These are phyloP conservation scores for Aureococcus anophagefferens DNA, from an alignment of 108 stramenopile genomes.

Conservation along the genomic window DNA sequence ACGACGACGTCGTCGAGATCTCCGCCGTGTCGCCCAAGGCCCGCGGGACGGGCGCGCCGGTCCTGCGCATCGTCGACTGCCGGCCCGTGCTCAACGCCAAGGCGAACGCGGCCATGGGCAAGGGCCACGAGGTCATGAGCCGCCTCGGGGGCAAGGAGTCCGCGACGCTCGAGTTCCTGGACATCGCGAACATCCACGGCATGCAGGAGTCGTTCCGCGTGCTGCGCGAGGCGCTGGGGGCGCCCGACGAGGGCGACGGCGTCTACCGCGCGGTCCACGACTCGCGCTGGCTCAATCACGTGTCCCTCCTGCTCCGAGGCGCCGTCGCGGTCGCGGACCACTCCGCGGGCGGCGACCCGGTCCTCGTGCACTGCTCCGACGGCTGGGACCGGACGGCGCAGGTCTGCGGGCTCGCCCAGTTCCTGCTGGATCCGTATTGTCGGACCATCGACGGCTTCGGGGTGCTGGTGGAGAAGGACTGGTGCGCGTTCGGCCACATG, in stretches of 20 bases:
- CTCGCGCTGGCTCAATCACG: slow-evolving; percentile 79
- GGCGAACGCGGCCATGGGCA: background rate
- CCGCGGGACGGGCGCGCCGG: background rate
- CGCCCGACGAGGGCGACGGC: slow-evolving; percentile 40
- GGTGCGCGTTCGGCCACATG: slow-evolving; percentile 90
- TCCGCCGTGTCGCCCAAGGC: no score
- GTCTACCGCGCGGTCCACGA: slow-evolving; percentile 70
- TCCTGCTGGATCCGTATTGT: slow-evolving; percentile 92
- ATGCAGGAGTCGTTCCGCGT: slow-evolving; percentile 65
- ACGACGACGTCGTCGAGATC: no score
- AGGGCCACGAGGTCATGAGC: background rate
- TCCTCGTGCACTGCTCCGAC: slow-evolving; percentile 92
- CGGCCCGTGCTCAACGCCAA: background rate
- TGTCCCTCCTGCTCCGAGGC: slow-evolving; percentile 71
- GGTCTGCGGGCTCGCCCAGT: slow-evolving; percentile 72
- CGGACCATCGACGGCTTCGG: slow-evolving; percentile 85
- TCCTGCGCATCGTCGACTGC: background rate
- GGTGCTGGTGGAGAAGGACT: slow-evolving; percentile 91
- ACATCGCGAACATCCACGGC: slow-evolving; percentile 76
- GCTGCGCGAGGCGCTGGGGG: slow-evolving; percentile 42
- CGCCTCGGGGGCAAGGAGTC: background rate
- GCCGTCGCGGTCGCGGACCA: slow-evolving; percentile 74
- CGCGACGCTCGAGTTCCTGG: slow-evolving; percentile 42
- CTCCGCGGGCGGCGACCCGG: slow-evolving; percentile 69
- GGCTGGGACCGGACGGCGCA: slow-evolving; percentile 99